Evolutionary conservation across 352 stramenopile species (phyloP).

Genomic region (Phytophthora ohioensis): DNA sequence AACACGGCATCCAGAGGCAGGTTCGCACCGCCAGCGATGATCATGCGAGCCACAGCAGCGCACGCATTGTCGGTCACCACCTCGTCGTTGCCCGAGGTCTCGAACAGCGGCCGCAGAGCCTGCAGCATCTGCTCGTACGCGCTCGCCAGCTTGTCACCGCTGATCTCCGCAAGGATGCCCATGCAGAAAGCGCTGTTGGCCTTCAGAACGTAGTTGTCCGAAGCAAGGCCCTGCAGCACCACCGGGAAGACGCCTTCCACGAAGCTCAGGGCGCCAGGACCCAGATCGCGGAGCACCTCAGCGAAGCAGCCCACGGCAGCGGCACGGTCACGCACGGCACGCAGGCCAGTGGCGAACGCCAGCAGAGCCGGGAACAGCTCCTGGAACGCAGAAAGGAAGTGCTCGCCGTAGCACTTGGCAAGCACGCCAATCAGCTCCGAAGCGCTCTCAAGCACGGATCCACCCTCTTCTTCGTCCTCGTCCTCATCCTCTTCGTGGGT

Average conservation of each 20-base stretch:
- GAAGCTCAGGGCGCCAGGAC: slow-evolving; percentile 83
- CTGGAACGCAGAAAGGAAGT: slow-evolving; percentile 92
- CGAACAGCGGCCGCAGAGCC: slow-evolving; percentile 93
- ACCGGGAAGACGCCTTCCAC: slow-evolving; percentile 92
- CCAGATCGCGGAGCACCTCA: slow-evolving; percentile 94
- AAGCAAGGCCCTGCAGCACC: slow-evolving; percentile 90
- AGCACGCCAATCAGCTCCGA: slow-evolving; percentile 95
- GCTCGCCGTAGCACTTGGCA: slow-evolving; percentile 93
- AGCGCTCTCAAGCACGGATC: slow-evolving; percentile 93
- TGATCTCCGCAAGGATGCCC: slow-evolving; percentile 92
- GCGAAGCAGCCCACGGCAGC: slow-evolving; percentile 96
- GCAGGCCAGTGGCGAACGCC: slow-evolving; percentile 91
- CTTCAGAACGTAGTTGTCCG: slow-evolving; percentile 94
- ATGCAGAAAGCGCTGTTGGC: slow-evolving; percentile 96
- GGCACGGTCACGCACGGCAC: slow-evolving; percentile 92
- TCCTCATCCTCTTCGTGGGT: slow-evolving; percentile 90
- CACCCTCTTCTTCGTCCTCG: slow-evolving; percentile 94
- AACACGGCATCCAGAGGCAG: slow-evolving; percentile 95
- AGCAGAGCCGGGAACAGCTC: slow-evolving; percentile 92
- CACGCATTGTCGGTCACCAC: slow-evolving; percentile 94
- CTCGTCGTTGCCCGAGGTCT: slow-evolving; percentile 87
- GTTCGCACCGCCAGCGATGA: slow-evolving; percentile 77
- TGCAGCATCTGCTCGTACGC: slow-evolving; percentile 94
- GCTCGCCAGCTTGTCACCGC: slow-evolving; percentile 71
- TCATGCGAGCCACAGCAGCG: slow-evolving; percentile 94